These are phyloP conservation scores for Lasiodiplodia hormozganensis DNA, from an alignment of 2,329 filamentous ascomycete genomes.

Conservation along the genomic window DNA sequence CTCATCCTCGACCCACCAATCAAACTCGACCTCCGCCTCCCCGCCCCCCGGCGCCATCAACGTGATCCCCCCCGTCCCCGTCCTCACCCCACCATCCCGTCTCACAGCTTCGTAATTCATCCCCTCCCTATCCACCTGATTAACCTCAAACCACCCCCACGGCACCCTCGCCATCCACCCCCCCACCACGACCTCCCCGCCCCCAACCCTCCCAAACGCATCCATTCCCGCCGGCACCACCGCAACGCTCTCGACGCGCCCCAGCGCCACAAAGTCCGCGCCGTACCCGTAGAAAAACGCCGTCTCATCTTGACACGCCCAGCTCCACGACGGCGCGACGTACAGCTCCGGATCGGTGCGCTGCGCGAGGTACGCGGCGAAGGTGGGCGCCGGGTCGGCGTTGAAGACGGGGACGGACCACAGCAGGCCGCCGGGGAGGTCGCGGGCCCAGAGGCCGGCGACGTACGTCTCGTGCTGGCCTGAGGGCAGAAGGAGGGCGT, in stretches of 20 bases:
- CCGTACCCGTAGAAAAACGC: neutral
- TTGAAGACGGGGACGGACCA: neutral
- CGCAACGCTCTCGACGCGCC: accelerated
- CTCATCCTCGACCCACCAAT: conserved; percentile 8
- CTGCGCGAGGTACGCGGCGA: neutral
- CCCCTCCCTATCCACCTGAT: neutral
- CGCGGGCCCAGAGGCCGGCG: neutral
- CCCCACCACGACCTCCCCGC: neutral
- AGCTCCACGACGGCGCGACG: conserved; percentile 4
- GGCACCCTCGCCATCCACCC: neutral
- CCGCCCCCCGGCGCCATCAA: neutral
- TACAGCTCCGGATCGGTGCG: too few species aligned
- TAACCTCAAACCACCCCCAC: neutral
- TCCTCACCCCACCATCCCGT: neutral
- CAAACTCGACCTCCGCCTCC: neutral
- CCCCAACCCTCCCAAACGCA: neutral
- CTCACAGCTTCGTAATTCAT: too few species aligned
- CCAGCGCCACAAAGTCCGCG: neutral
- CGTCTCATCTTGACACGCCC: neutral
- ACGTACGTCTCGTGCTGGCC: neutral
- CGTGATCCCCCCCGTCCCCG: too few species aligned
- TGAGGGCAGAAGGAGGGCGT: neutral
- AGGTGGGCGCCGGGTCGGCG: neutral
- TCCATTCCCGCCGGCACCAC: neutral
- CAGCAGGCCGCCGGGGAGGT: neutral